These are phyloP conservation scores for Trichoderma sp. DNA, from an alignment of 2,329 filamentous ascomycete species.

Conservation along the genomic window DNA sequence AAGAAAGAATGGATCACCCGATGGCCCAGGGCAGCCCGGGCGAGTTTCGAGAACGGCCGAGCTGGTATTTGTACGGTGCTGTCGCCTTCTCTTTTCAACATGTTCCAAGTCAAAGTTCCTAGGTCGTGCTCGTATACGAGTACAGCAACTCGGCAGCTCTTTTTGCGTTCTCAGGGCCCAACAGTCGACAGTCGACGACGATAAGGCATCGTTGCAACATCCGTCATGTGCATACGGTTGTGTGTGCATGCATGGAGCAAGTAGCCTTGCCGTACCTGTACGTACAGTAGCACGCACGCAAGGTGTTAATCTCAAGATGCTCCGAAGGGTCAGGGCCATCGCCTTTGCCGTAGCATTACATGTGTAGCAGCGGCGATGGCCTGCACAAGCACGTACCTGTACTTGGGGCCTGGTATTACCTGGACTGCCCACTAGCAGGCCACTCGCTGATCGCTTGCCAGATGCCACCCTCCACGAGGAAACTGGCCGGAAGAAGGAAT, in stretches of 20 bases:
- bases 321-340: background rate
- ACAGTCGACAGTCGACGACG: background rate
- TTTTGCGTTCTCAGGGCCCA: background rate
- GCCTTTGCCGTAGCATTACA: background rate
- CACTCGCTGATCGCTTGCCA: background rate
- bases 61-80: background rate
- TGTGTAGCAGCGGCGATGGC: background rate
- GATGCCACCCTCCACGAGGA: background rate
- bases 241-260: constrained; percentile 1
- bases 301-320: background rate
- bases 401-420: background rate
- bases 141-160: background rate
- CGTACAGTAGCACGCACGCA: background rate
- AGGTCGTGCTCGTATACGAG: background rate
- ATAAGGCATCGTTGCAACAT: background rate
- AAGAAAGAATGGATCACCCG: background rate
- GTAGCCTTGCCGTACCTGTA: background rate
- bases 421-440: background rate
- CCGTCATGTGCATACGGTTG: constrained; percentile 8
- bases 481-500: background rate
- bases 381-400: background rate
- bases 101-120: background rate
- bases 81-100: background rate
- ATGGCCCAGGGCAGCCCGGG: constrained; percentile 1
- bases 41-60: constrained; percentile 6